Percentiles rank a stretch among this genome's conserved stretches.
These are phyloP conservation scores for Eurotiales sp. DNA, from an alignment of 2,329 filamentous ascomycete genomes.

Conservation along the genomic window DNA sequence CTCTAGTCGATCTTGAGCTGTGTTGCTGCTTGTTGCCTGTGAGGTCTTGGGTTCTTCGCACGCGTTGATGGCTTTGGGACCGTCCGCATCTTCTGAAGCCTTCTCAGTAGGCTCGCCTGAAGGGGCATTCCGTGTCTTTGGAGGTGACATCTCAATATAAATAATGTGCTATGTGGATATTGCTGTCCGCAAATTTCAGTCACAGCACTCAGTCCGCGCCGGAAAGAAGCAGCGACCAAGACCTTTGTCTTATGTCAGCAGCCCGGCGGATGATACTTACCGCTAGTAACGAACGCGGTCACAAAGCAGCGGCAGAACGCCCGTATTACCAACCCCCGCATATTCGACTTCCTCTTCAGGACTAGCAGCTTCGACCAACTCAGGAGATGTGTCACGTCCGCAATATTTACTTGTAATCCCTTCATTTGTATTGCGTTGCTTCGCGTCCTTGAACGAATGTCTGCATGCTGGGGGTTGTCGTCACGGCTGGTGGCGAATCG, in stretches of 20 bases:
- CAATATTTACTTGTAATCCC: not conserved
- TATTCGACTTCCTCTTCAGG: not conserved
- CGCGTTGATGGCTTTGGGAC: not conserved
- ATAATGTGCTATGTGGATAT: not conserved
- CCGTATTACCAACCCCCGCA: constrained; percentile 10
- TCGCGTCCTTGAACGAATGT: not conserved
- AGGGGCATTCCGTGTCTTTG: not conserved
- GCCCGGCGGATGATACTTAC: not conserved
- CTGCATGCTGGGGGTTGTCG: not conserved
- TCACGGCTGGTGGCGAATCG: not conserved
- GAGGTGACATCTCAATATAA: constrained; percentile 7
- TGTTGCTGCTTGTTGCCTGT: constrained; percentile 18
- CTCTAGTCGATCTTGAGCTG: constrained; percentile 62
- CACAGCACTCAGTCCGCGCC: no score
- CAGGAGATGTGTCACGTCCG: not conserved
- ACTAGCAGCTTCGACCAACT: not conserved
- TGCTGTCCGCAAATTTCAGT: no score
- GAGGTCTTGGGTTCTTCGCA: constrained; percentile 9
- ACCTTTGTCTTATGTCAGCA: constrained; percentile 11
- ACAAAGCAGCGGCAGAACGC: no score
- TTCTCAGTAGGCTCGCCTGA: not conserved
- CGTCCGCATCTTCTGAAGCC: not conserved
- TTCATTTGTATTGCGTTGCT: not conserved
- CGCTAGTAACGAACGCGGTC: constrained; percentile 1
- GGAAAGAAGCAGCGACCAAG: not conserved